A percentile compares a stretch with the other conserved stretches of the same genome.
Conservation (phyloP, 345 rosid genomes). For the Ceriops zippeliana region DNA sequence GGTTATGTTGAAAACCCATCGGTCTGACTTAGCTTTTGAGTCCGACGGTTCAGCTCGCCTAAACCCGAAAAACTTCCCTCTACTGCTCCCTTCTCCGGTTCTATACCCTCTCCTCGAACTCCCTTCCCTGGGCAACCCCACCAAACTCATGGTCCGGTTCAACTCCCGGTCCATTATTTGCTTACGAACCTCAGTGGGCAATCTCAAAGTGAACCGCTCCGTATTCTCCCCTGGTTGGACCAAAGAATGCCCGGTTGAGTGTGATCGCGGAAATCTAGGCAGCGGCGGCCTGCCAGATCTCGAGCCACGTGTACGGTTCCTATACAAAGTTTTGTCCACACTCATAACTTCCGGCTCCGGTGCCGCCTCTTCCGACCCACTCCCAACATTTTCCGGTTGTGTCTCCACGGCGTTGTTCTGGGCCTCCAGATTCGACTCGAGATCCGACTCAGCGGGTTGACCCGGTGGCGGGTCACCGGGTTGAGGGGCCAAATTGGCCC, state of each 20-base stretch:
- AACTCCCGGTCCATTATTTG: slow-evolving; percentile 48
- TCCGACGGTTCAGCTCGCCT: slow-evolving; percentile 31
- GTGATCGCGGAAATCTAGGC: neutral
- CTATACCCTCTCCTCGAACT: slow-evolving; percentile 50
- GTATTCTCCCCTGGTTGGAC: neutral
- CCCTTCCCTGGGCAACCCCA: slow-evolving; percentile 46
- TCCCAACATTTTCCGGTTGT: neutral
- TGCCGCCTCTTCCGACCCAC: neutral
- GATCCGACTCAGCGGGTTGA: neutral
- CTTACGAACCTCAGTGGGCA: slow-evolving; percentile 41
- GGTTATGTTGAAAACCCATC: slow-evolving; percentile 47
- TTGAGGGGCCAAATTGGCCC: slow-evolving; percentile 13
- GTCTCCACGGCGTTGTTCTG: slow-evolving; percentile 19
- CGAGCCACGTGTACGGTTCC: slow-evolving; percentile 25
- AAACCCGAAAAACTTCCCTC: slow-evolving; percentile 22
- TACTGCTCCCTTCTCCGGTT: slow-evolving; percentile 29
- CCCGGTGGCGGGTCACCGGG: neutral
- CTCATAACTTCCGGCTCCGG: neutral
- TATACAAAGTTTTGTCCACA: slow-evolving; percentile 3
- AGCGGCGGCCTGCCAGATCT: slow-evolving; percentile 34
- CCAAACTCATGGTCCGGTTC: slow-evolving; percentile 61
- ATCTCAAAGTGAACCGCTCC: neutral
- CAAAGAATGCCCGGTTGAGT: slow-evolving; percentile 2
- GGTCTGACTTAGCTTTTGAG: slow-evolving; percentile 38
- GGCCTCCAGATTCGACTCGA: slow-evolving; percentile 30